Base-by-base conservation (phyloP, 2,329 filamentous ascomycete species). In the Paraphoma sp. region DNA sequence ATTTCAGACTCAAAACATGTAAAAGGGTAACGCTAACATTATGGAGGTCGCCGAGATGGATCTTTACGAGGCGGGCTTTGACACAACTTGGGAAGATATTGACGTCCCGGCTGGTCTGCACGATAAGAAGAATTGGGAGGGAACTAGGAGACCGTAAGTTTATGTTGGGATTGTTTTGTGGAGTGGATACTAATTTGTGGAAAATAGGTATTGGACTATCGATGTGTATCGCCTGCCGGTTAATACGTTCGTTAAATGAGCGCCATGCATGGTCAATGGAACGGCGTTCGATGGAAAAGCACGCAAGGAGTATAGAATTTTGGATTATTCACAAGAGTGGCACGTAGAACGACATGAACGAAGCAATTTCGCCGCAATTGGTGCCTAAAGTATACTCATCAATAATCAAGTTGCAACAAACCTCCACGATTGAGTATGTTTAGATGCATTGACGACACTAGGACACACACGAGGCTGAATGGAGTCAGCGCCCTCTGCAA, bases 81-180 rank as follows among this genome's bases (percentile, higher is more conserved):
- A 75, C 48, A 76, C 73, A 0, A 53, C 62, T 16, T 75, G 73
- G 73, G 72, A 76, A 51, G 71, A 75, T 41, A 75, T 75, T 45
- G 62, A 69, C 14, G 72, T 76, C 6, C 72, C 72, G 0, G 43
- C 62, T 2, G 71, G 67, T 38, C 54, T 76, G 43, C 72, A 74
- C 31, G 72, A 72, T n/a, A 72, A 67, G 42, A 67, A 72, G 44
- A 63, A 75, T 48, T 76, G 73, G 72, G 65, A 71, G 18, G 73
- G 73, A 6, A 76, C 73, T 3, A 57, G 72, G 45, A 54, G 73
- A 45, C 73, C 73, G 2, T 75, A 76, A 58, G 75, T 76, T n/a
- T 72, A 76, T 44, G 54, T 76, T 11, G 6, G 33, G 2, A 3
- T 3, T n/a, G 23, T 3, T 23, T 3, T 23, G 23, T 5, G 5